These are phyloP conservation scores for Malassezia vespertilionis DNA, from an alignment of 1,284 basidiomycete species.

Conservation along the genomic window DNA sequence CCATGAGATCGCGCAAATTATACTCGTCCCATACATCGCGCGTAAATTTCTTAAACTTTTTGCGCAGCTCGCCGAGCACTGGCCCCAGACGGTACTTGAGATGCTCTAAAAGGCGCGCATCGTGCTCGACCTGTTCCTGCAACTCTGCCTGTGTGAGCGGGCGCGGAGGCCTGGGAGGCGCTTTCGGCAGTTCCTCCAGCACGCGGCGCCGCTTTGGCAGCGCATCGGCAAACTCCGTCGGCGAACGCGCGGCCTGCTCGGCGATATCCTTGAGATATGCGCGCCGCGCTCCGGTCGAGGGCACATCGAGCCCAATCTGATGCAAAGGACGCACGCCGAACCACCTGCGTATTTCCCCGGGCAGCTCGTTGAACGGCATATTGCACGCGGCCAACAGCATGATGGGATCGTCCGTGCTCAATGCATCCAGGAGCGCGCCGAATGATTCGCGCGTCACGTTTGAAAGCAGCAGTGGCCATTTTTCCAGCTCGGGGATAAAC, in stretches of 20 bases:
- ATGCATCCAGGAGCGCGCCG: conserved; percentile 76
- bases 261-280: conserved; percentile 62
- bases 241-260: conserved; percentile 52
- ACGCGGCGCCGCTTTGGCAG: conserved; percentile 70
- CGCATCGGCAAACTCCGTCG: conserved; percentile 82
- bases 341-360: conserved; percentile 76
- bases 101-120: conserved; percentile 66
- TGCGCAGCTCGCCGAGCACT: conserved; percentile 75
- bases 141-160: conserved; percentile 73
- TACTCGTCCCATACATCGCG: conserved; percentile 58
- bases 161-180: conserved; percentile 76
- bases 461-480: conserved; percentile 74
- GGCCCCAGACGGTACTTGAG: conserved; percentile 77
- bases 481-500: conserved; percentile 77
- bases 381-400: conserved; percentile 81
- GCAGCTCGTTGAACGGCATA: conserved; percentile 60
- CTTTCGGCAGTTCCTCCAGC: conserved; percentile 73
- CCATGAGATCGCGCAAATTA: conserved; percentile 46
- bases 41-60: conserved; percentile 83
- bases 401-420: conserved; percentile 81
- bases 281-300: conserved; percentile 54
- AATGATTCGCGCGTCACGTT: conserved; percentile 76
- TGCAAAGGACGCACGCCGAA: conserved; percentile 71
- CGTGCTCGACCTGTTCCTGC: conserved; percentile 68
- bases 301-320: conserved; percentile 56